Conservation (phyloP, 768 basidiomycete genomes). For the Dendrothele bispora region DNA sequence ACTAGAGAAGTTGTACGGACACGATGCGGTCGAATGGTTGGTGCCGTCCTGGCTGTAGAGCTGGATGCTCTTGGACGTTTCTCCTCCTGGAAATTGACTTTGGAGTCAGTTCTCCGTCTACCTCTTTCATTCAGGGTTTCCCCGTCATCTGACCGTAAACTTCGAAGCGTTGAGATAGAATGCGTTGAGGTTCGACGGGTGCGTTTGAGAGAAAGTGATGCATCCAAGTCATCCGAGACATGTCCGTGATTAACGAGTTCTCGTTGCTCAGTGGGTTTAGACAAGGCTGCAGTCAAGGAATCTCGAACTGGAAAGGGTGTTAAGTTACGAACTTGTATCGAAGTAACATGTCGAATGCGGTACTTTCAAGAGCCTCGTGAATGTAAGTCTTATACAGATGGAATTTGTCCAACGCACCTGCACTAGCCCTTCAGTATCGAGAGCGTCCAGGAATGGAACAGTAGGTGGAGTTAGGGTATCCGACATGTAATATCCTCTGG, state of each 20-base stretch:
- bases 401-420: not conserved
- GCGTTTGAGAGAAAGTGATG: conserved; percentile 57
- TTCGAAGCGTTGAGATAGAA: conserved; percentile 51
- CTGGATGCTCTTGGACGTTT: conserved; percentile 8
- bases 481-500: not conserved
- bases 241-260: conserved; percentile 59
- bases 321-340: conserved; percentile 75
- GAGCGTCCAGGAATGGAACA: conserved; percentile 1
- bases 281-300: conserved; percentile 71
- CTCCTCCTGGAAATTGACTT: conserved; percentile 32
- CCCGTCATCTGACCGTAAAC: conserved; percentile 46
- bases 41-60: conserved; percentile 21
- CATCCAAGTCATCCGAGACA: conserved; percentile 70
- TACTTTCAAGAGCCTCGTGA: conserved; percentile 39
- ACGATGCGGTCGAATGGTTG: conserved; percentile 37
- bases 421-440: not conserved
- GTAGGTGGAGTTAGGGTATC: not conserved
- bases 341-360: conserved; percentile 71
- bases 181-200: conserved; percentile 59
- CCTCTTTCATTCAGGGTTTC: conserved; percentile 34
- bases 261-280: conserved; percentile 61
- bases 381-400: not conserved
- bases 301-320: conserved; percentile 86
- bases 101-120: conserved; percentile 47
- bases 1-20: conserved; percentile 48